Evolutionary conservation across 2,329 filamentous ascomycete genomes (phyloP).

Genomic region (Cladosporium sp.): DNA sequence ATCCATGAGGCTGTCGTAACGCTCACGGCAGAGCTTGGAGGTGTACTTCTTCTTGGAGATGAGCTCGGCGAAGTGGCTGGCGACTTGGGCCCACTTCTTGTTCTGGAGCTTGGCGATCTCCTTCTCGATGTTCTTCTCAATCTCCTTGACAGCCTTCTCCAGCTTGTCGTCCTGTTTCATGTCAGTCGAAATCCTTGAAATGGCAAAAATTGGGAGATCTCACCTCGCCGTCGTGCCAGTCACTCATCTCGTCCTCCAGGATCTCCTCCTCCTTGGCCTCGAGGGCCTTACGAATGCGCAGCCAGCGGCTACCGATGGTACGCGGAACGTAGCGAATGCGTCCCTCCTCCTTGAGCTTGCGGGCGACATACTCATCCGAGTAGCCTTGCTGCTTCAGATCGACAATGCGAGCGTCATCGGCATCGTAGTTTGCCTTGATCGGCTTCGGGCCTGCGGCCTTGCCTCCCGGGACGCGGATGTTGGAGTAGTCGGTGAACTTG

Average conservation of each 20-base stretch:
- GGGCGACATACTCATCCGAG: conserved; percentile 48
- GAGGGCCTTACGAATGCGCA: conserved; percentile 48
- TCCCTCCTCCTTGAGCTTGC: conserved; percentile 45
- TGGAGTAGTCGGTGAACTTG: conserved; percentile 11
- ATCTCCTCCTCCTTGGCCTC: conserved; percentile 48
- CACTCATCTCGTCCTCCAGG: conserved; percentile 50
- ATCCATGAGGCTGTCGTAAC: conserved; percentile 44
- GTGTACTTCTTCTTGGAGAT: conserved; percentile 31
- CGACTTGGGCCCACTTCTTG: conserved; percentile 46
- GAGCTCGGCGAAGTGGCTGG: conserved; percentile 44
- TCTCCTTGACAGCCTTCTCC: conserved; percentile 42
- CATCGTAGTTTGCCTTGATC: conserved; percentile 48
- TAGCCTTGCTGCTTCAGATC: conserved; percentile 46
- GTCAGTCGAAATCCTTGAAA: conserved; percentile 13
- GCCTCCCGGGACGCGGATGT: conserved; percentile 41
- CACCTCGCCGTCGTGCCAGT: conserved; percentile 55
- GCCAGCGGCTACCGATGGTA: conserved; percentile 52
- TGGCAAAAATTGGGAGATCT: conserved; percentile 20
- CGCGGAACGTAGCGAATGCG: conserved; percentile 49
- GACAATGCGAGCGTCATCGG: conserved; percentile 51
- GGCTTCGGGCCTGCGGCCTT: conserved; percentile 46
- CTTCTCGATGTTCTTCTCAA: conserved; percentile 47
- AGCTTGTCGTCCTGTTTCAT: conserved; percentile 48
- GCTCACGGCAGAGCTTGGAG: conserved; percentile 48
- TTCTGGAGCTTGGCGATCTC: conserved; percentile 44